Evolutionary conservation across 768 basidiomycete species (phyloP).

Genomic region (Leccinum longicurvipes): DNA sequence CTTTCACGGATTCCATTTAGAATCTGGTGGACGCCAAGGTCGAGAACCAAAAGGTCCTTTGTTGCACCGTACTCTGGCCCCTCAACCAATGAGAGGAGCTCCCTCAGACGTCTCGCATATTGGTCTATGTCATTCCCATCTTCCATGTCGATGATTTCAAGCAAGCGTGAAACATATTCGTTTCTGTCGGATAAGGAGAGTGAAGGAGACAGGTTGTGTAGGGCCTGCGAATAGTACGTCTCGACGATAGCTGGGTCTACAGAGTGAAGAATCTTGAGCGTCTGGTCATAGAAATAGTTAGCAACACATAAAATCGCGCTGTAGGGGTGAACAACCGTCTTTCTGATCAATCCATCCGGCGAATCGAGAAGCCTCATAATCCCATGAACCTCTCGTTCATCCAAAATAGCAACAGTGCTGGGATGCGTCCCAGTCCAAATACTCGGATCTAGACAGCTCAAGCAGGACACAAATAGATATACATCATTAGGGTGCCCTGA

Average conservation of each 20-base stretch:
- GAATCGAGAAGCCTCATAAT: conserved; percentile 68
- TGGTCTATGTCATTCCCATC: conserved; percentile 49
- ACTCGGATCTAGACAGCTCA: conserved; percentile 53
- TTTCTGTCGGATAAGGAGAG: conserved; percentile 36
- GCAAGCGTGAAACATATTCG: conserved; percentile 43
- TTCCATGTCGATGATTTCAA: conserved; percentile 54
- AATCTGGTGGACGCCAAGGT: conserved; percentile 54
- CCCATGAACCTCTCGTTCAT: conserved; percentile 70
- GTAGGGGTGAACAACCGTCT: conserved; percentile 43
- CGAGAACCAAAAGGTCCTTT: conserved; percentile 43
- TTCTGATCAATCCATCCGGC: conserved; percentile 54
- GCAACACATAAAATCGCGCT: neutral
- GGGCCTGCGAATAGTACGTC: conserved; percentile 46
- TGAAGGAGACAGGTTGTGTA: conserved; percentile 36
- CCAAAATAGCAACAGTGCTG: conserved; percentile 50
- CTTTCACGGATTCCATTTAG: conserved; percentile 50
- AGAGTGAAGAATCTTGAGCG: conserved; percentile 50
- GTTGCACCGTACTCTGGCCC: conserved; percentile 22
- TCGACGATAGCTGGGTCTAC: conserved; percentile 60
- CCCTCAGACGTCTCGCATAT: conserved; percentile 52
- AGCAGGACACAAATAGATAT: conserved; percentile 64
- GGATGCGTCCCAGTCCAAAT: conserved; percentile 67
- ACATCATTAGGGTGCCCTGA: conserved; percentile 58
- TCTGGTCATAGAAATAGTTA: conserved; percentile 39
- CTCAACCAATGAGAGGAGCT: conserved; percentile 40